These are phyloP conservation scores for Fusarium bulbicola DNA, from an alignment of 2,329 filamentous ascomycete species.

Conservation along the genomic window DNA sequence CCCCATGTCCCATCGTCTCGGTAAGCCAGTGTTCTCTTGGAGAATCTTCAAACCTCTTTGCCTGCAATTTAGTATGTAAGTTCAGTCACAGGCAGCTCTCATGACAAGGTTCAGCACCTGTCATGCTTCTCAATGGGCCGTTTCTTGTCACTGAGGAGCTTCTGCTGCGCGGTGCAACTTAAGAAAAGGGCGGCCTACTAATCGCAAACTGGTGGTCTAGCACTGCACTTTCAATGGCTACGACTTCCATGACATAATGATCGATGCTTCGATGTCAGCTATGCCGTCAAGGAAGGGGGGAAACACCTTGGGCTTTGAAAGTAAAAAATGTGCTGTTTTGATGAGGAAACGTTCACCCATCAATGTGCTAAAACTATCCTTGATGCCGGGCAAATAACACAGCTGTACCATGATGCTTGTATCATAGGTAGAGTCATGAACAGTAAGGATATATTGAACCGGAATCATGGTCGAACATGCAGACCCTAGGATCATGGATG, in stretches of 20 bases:
- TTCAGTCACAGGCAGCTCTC: background rate
- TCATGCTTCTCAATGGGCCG: background rate
- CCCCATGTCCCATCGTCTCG: slow-evolving; percentile 5
- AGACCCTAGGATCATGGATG: slow-evolving; percentile 15
- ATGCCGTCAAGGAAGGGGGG: slow-evolving; percentile 17
- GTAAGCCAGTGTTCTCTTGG: background rate
- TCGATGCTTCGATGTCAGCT: background rate
- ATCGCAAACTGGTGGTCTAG: background rate
- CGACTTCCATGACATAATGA: background rate
- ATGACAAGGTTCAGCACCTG: slow-evolving; percentile 5
- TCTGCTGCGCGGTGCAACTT: background rate
- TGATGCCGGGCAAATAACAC: background rate
- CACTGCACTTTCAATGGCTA: background rate
- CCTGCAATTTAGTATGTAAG: background rate
- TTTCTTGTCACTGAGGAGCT: background rate
- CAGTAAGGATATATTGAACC: slow-evolving; percentile 19
- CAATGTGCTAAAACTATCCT: background rate
- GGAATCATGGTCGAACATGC: slow-evolving; percentile 5
- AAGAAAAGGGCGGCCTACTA: background rate
- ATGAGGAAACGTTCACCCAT: background rate
- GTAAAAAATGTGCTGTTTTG: background rate
- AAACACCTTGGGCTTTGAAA: background rate
- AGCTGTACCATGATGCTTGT: background rate
- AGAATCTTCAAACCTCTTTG: slow-evolving; percentile 13
- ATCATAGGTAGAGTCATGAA: background rate